phyloP scores from a whole-genome alignment of 2,329 filamentous ascomycete genomes.

The Cladophialophora carrionii region DNA sequence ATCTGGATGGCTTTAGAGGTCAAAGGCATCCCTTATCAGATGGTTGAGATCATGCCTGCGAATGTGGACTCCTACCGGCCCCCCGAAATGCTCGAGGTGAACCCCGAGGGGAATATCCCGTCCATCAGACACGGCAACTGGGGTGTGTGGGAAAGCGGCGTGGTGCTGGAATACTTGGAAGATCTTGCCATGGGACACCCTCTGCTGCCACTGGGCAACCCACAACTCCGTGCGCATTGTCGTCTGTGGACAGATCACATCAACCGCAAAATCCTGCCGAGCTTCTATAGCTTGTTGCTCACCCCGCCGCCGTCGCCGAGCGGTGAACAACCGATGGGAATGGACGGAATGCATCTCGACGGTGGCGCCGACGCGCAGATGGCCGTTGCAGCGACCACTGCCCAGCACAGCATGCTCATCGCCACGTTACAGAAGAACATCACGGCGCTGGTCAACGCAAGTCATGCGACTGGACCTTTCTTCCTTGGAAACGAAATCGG shows the following conservation, averaged over 20 bases:
- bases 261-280: conserved; percentile 74
- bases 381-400: conserved; percentile 16
- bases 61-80: conserved; percentile 70
- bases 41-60: conserved; percentile 67
- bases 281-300: conserved; percentile 72
- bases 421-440: conserved; percentile 64
- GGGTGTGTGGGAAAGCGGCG: conserved; percentile 78
- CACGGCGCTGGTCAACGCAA: conserved; percentile 61
- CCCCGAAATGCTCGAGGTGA: conserved; percentile 72
- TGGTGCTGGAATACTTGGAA: conserved; percentile 86
- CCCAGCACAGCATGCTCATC: conserved; percentile 34
- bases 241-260: conserved; percentile 82
- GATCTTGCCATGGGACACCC: conserved; percentile 65
- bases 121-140: conserved; percentile 77
- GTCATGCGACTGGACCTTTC: conserved; percentile 66
- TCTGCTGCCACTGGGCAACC: conserved; percentile 65
- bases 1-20: conserved; percentile 87
- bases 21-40: conserved; percentile 79
- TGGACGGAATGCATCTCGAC: conserved; percentile 18
- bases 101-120: conserved; percentile 75
- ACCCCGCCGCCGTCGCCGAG: conserved; percentile 30
- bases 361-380: conserved; percentile 18
- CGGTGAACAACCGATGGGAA: conserved; percentile 16
- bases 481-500: conserved; percentile 63
- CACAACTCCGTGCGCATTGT: conserved; percentile 71